Percentiles rank a stretch among this genome's conserved stretches.
These are phyloP conservation scores for Lomentospora prolificans DNA, from an alignment of 2,329 filamentous ascomycete species.

Conservation along the genomic window DNA sequence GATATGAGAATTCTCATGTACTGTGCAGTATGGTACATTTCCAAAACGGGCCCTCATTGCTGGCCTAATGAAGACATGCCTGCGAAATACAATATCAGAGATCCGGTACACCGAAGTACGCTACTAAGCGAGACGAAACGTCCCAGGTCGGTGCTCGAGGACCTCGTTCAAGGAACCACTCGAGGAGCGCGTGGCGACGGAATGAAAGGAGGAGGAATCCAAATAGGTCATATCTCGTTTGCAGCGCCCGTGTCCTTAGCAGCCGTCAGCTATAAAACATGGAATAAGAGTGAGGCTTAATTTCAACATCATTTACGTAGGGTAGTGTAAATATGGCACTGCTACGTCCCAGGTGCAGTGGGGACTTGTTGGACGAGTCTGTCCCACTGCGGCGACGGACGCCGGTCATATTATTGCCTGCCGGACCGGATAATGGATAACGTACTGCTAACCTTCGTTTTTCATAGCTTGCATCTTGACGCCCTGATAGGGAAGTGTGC, in stretches of 20 bases:
- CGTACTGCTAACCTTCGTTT: neutral
- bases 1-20: neutral
- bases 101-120: neutral
- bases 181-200: neutral
- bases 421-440: neutral
- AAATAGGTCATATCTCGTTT: neutral
- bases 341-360: neutral
- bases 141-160: neutral
- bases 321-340: neutral
- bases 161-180: no score
- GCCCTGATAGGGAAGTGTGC: neutral
- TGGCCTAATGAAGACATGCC: neutral
- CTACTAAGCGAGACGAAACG: neutral
- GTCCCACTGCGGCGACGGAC: neutral
- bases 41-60: no score
- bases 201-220: neutral
- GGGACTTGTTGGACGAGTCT: neutral
- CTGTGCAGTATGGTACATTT: no score
- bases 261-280: neutral
- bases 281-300: neutral
- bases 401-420: neutral
- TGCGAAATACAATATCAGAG: neutral
- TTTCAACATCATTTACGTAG: neutral
- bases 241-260: no score
- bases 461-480: neutral